phyloP scores from a whole-genome alignment of 371 early-diverging fungal genomes.

The Mortierella sp. region DNA sequence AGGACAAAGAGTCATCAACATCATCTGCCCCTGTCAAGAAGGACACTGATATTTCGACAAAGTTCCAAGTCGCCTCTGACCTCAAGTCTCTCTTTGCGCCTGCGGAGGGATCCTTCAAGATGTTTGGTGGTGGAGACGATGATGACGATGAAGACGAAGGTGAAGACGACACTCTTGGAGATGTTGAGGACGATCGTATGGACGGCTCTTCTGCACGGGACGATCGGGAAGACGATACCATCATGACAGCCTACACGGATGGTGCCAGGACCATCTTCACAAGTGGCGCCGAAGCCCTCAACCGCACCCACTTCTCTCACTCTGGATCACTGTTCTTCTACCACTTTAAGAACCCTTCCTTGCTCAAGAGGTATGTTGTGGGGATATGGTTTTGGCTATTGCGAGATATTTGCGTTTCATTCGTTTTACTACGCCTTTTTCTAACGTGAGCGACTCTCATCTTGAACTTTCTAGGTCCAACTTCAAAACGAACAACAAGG shows the following conservation, averaged over 20 bases:
- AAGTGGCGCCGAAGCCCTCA: conserved; percentile 25
- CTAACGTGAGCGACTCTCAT: background rate
- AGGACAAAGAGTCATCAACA: conserved; percentile 14
- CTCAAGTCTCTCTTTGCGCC: conserved; percentile 73
- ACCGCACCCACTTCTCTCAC: conserved; percentile 33
- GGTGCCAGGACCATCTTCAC: conserved; percentile 39
- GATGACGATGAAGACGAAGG: conserved; percentile 45
- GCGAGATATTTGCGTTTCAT: background rate
- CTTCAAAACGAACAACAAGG: conserved; percentile 52
- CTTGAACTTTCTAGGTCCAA: conserved; percentile 34
- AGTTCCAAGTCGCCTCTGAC: conserved; percentile 52
- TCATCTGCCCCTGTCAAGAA: background rate
- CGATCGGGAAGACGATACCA: conserved; percentile 26
- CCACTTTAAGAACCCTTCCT: conserved; percentile 58
- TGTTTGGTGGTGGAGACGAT: conserved; percentile 67
- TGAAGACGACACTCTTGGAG: conserved; percentile 17
- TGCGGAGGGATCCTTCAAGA: conserved; percentile 62
- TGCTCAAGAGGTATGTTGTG: conserved; percentile 58
- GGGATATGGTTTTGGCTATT: no score
- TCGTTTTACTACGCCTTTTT: background rate
- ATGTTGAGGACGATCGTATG: conserved; percentile 45
- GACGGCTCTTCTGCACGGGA: conserved; percentile 20
- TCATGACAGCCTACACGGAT: conserved; percentile 33
- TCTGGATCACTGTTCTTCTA: conserved; percentile 63
- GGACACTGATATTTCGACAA: conserved; percentile 12